phyloP scores from a whole-genome alignment of 768 basidiomycete species.

The Collybiopsis luxurians region DNA sequence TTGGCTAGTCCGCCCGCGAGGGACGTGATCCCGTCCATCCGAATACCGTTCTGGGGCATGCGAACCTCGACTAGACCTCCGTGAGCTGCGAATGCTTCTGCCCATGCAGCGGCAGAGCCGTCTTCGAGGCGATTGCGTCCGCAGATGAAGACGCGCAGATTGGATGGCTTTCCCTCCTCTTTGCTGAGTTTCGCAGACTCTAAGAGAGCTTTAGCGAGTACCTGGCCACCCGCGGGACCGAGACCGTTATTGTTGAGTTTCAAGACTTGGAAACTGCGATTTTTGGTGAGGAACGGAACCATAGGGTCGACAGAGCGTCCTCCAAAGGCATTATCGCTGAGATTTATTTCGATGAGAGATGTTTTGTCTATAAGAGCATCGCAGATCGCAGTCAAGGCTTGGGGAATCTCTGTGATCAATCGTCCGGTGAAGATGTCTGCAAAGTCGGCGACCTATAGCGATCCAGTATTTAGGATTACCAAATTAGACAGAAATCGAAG shows the following conservation, averaged over 20 bases:
- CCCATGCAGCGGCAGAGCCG: conserved; percentile 81
- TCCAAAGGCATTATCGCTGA: conserved; percentile 96
- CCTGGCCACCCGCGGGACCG: conserved; percentile 82
- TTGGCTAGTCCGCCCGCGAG: conserved; percentile 74
- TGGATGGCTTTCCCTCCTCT: conserved; percentile 64
- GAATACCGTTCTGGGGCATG: conserved; percentile 98
- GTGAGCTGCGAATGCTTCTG: conserved; percentile 84
- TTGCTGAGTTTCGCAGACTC: conserved; percentile 71
- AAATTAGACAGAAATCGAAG: neutral
- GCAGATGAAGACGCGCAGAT: conserved; percentile 79
- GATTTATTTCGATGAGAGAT: conserved; percentile 81
- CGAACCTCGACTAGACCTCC: conserved; percentile 79
- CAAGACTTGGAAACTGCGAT: conserved; percentile 79
- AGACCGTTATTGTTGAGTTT: conserved; percentile 97
- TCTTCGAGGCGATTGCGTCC: conserved; percentile 96
- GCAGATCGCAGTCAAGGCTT: conserved; percentile 84
- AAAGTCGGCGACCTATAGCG: conserved; percentile 82
- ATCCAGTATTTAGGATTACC: conserved; percentile 1
- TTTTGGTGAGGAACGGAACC: conserved; percentile 83
- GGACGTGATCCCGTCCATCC: conserved; percentile 83
- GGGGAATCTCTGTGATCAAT: conserved; percentile 92
- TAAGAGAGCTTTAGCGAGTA: conserved; percentile 81
- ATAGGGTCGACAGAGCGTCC: conserved; percentile 93
- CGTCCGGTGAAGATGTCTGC: conserved; percentile 98
- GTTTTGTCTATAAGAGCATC: conserved; percentile 79